A percentile compares a stretch with the other conserved stretches of the same genome.
Evolutionary conservation across 495 filamentous ascomycete genomes (phyloP).

Genomic region (Jackrogersella multiformis): DNA sequence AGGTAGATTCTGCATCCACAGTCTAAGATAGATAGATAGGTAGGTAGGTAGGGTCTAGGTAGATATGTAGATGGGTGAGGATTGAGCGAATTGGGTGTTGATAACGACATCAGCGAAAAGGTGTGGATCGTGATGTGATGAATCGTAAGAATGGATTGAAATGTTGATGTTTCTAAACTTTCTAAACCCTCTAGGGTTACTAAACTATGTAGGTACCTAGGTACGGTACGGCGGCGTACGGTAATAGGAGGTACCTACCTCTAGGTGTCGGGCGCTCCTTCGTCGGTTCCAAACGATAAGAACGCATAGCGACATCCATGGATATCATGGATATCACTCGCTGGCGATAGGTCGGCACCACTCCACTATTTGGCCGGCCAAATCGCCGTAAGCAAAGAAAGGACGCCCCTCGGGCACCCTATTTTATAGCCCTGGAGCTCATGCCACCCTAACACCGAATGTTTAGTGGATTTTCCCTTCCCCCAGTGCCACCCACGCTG

Average conservation of each 20-base stretch:
- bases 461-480: slow-evolving; percentile 37
- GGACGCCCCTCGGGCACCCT: slow-evolving; percentile 40
- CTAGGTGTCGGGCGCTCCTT: slow-evolving; percentile 4
- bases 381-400: slow-evolving; percentile 56
- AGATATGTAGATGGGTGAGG: no score
- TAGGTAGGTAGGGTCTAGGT: not conserved
- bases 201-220: not conserved
- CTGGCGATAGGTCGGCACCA: slow-evolving; percentile 48
- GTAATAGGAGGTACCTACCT: no score
- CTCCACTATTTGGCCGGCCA: slow-evolving; percentile 67
- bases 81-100: no score
- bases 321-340: slow-evolving; percentile 29
- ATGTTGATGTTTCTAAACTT: slow-evolving; percentile 1
- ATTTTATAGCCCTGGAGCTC: slow-evolving; percentile 47
- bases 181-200: not conserved
- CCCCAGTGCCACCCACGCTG: slow-evolving; percentile 36
- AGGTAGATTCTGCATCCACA: slow-evolving; percentile 1
- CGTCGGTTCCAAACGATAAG: slow-evolving; percentile 29
- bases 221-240: no score
- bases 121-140: slow-evolving; percentile 15
- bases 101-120: slow-evolving; percentile 7
- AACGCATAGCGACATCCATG: slow-evolving; percentile 29
- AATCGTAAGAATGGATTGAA: slow-evolving; percentile 24
- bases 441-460: slow-evolving; percentile 47
- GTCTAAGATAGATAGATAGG: not conserved